These are phyloP conservation scores for Linnemannia exigua DNA, from an alignment of 192 early-diverging fungal species.

Conservation along the genomic window DNA sequence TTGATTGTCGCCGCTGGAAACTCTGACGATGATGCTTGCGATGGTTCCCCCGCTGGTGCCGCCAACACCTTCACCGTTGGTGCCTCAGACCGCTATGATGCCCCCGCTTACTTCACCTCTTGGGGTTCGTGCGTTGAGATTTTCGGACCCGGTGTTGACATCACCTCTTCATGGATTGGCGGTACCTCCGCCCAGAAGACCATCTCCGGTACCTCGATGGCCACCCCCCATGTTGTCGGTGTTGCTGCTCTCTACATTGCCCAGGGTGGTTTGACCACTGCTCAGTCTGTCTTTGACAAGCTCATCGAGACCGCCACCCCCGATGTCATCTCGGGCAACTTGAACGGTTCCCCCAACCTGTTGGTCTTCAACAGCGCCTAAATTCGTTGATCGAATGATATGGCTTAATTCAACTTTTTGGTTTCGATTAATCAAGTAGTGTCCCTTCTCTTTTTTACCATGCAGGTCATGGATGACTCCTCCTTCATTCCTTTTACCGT, in stretches of 20 bases:
- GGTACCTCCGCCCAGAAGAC: slow-evolving; percentile 32
- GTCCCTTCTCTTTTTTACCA: neutral
- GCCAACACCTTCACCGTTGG: no score
- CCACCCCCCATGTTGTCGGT: no score
- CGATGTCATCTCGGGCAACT: slow-evolving; percentile 50
- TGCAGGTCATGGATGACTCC: no score
- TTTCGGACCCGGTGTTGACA: slow-evolving; percentile 70
- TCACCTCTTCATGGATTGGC: slow-evolving; percentile 59
- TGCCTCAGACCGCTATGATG: no score
- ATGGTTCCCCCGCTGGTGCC: no score
- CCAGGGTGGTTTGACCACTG: slow-evolving; percentile 22
- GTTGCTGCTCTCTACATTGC: slow-evolving; percentile 63
- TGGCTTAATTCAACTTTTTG: no score
- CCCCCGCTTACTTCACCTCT: slow-evolving; percentile 62
- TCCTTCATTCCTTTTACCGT: no score
- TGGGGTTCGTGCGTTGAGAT: slow-evolving; percentile 71
- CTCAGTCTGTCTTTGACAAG: no score
- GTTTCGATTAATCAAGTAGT: neutral
- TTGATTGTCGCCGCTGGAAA: no score
- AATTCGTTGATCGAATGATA: neutral
- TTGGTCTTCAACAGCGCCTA: slow-evolving; percentile 40
- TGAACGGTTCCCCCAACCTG: slow-evolving; percentile 30
- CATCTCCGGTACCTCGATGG: slow-evolving; percentile 75
- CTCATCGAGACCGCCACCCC: slow-evolving; percentile 62
- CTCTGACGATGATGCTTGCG: no score